These are phyloP conservation scores for Schizophyllum commune DNA, from an alignment of 1,284 basidiomycete genomes.

Conservation along the genomic window DNA sequence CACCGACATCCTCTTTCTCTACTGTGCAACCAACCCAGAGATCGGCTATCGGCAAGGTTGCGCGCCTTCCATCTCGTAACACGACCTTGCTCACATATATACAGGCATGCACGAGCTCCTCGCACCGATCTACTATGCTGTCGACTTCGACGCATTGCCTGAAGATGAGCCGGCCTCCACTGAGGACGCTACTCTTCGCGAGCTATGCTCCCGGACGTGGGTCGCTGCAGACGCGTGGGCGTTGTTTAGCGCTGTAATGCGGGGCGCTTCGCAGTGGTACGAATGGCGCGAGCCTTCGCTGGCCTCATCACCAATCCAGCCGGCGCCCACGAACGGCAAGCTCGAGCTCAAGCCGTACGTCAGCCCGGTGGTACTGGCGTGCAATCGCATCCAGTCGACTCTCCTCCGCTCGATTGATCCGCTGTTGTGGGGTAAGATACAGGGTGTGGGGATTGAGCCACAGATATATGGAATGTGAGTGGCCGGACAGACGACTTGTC, in stretches of 20 bases:
- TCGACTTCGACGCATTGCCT: conserved; percentile 74
- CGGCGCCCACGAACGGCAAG: conserved; percentile 19
- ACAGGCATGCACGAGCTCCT: conserved; percentile 89
- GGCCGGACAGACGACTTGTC: too few species aligned
- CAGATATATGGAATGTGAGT: conserved; percentile 91
- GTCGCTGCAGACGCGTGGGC: conserved; percentile 81
- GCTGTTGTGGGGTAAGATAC: conserved; percentile 67
- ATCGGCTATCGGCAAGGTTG: conserved; percentile 83
- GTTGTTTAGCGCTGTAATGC: conserved; percentile 77
- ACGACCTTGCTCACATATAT: conserved; percentile 6
- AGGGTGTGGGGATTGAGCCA: conserved; percentile 78
- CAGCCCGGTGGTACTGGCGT: conserved; percentile 77
- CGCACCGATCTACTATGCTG: conserved; percentile 74
- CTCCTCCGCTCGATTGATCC: conserved; percentile 77
- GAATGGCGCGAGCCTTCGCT: conserved; percentile 68
- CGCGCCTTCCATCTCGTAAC: background rate
- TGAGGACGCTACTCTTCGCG: conserved; percentile 25
- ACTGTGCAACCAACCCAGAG: conserved; percentile 65
- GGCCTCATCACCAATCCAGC: background rate
- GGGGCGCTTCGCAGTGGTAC: conserved; percentile 72
- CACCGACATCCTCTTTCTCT: conserved; percentile 80
- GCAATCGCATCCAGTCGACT: conserved; percentile 69
- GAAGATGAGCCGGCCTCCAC: conserved; percentile 20
- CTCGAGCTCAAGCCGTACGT: conserved; percentile 51
- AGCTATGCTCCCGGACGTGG: conserved; percentile 61